Evolutionary conservation across 2,329 filamentous ascomycete genomes (phyloP).

Genomic region (Neofusicoccum laricinum): DNA sequence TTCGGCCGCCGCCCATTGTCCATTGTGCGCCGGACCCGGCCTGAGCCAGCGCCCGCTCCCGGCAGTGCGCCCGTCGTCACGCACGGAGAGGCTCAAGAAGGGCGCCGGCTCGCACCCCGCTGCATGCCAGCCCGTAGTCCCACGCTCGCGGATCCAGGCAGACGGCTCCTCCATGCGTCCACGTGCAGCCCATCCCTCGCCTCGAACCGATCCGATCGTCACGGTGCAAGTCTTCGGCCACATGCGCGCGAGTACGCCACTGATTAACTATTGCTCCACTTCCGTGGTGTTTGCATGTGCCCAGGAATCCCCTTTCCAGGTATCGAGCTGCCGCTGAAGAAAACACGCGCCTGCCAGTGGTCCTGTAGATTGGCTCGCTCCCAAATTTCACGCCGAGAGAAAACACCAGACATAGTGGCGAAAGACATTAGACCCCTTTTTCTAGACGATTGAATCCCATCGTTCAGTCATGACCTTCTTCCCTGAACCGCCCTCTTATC

Average conservation of each 20-base stretch:
- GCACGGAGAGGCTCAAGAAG: not conserved
- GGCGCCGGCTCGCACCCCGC: not conserved
- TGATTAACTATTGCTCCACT: not conserved
- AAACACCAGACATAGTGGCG: not conserved
- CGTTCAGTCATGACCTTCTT: constrained; percentile 9
- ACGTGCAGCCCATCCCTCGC: not conserved
- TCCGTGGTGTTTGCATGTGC: not conserved
- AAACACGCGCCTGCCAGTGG: not conserved
- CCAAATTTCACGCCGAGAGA: not conserved
- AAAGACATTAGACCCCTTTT: not conserved
- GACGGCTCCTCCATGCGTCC: not conserved
- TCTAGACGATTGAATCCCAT: not conserved
- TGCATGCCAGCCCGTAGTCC: no score
- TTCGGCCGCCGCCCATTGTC: not conserved
- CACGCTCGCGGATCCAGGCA: not conserved
- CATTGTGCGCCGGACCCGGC: not conserved
- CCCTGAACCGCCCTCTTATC: constrained; percentile 9
- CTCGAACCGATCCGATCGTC: not conserved
- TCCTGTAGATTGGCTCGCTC: not conserved
- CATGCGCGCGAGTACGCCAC: not conserved
- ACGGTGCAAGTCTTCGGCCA: not conserved
- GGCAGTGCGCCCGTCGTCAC: not conserved
- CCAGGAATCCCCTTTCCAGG: not conserved
- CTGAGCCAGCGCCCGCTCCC: not conserved
- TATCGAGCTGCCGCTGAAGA: not conserved